These are phyloP conservation scores for Corylus avellana DNA, from an alignment of 306 rosid genomes.

Conservation along the genomic window DNA sequence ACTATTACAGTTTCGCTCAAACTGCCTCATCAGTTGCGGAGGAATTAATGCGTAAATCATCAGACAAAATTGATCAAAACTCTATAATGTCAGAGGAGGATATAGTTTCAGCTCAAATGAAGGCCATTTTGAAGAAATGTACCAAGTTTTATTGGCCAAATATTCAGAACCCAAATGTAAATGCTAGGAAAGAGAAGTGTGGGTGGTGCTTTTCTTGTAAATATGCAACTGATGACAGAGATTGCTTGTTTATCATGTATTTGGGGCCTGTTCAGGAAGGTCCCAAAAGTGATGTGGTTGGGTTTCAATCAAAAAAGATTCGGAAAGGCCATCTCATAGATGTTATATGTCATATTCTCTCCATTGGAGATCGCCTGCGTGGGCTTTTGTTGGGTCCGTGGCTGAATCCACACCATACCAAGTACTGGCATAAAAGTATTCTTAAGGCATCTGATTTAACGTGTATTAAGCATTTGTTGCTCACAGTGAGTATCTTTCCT, in stretches of 20 bases:
- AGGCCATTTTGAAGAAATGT: conserved; percentile 67
- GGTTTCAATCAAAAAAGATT: conserved; percentile 45
- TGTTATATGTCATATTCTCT: conserved; percentile 58
- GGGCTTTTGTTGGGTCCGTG: conserved; percentile 94
- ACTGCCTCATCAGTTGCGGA: conserved; percentile 66
- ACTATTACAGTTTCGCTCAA: conserved; percentile 76
- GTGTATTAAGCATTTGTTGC: conserved; percentile 63
- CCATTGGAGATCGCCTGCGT: conserved; percentile 75
- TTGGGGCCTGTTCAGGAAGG: conserved; percentile 47
- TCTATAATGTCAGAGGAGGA: conserved; percentile 64
- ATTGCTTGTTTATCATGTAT: conserved; percentile 70
- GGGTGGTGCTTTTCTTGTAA: conserved; percentile 94
- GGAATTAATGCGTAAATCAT: conserved; percentile 56
- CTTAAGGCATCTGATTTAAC: conserved; percentile 56
- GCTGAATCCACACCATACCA: conserved; percentile 62
- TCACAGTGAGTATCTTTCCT: conserved; percentile 55
- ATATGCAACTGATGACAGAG: conserved; percentile 60
- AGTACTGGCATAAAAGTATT: conserved; percentile 64
- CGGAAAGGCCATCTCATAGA: conserved; percentile 66
- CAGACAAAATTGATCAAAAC: conserved; percentile 58
- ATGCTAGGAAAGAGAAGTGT: conserved; percentile 73
- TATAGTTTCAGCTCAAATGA: conserved; percentile 67
- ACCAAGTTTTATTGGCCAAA: conserved; percentile 68
- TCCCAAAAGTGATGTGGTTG: conserved; percentile 44
- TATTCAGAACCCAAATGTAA: conserved; percentile 44